Conservation (phyloP, 2,329 filamentous ascomycete genomes). For the Cladosporium sphaerospermum region DNA sequence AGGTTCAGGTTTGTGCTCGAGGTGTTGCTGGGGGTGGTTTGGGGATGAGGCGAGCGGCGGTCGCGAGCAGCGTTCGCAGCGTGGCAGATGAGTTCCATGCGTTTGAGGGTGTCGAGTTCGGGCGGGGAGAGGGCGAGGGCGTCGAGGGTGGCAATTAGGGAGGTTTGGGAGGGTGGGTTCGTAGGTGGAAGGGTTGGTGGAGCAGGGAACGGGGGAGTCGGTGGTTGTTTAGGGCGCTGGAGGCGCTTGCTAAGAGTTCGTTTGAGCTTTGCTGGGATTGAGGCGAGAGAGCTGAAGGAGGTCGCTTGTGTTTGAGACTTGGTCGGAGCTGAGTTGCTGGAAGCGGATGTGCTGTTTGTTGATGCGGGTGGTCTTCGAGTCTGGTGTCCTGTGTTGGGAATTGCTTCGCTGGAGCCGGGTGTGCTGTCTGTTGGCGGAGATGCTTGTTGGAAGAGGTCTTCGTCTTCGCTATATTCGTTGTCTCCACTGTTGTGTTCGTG, state of each 20-base stretch:
- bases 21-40: background rate
- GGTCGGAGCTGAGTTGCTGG: too few species aligned
- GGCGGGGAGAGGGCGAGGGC: constrained; percentile 1
- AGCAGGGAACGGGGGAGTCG: background rate
- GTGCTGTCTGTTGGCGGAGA: too few species aligned
- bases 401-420: too few species aligned
- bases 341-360: too few species aligned
- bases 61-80: background rate
- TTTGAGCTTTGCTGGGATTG: too few species aligned
- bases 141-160: background rate
- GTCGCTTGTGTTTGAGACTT: too few species aligned
- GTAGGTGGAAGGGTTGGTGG: background rate
- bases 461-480: too few species aligned
- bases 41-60: background rate
- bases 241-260: background rate
- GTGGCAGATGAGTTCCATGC: background rate
- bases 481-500: background rate
- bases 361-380: too few species aligned
- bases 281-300: too few species aligned
- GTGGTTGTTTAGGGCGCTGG: background rate
- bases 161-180: background rate
- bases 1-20: background rate
- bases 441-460: too few species aligned
- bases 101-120: background rate
- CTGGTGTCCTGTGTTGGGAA: too few species aligned